Percentiles rank a stretch among this genome's conserved stretches.
These are phyloP conservation scores for Carallia brachiata DNA, from an alignment of 345 rosid genomes.

Conservation along the genomic window DNA sequence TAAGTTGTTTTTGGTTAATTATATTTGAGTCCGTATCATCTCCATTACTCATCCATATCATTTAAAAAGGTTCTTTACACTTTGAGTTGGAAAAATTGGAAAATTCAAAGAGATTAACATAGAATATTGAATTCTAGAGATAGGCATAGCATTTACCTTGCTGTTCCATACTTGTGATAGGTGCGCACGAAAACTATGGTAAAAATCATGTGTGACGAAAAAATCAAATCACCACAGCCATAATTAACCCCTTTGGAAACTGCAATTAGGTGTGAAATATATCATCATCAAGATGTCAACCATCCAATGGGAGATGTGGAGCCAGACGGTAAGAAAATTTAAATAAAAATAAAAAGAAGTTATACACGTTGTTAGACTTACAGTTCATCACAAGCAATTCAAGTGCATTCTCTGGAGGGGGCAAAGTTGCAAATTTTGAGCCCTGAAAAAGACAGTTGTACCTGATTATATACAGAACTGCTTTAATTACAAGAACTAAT, in stretches of 20 bases:
- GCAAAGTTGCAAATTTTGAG: slow-evolving; percentile 70
- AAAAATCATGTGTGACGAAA: slow-evolving; percentile 98
- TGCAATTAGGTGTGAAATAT: slow-evolving; percentile 39
- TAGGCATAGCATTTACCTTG: slow-evolving; percentile 47
- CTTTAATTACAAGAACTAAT: slow-evolving; percentile 12
- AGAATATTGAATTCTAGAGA: no score
- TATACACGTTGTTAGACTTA: slow-evolving; percentile 24
- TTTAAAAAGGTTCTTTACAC: no score
- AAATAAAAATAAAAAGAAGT: neutral
- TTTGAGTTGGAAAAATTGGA: no score
- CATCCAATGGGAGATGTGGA: no score
- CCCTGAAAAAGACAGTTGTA: slow-evolving; percentile 53
- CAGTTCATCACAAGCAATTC: slow-evolving; percentile 77
- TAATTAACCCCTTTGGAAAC: slow-evolving; percentile 87
- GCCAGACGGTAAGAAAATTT: neutral
- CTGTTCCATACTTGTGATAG: slow-evolving; percentile 87
- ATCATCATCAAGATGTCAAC: slow-evolving; percentile 2
- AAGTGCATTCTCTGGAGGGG: slow-evolving; percentile 57
- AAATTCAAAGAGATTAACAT: no score
- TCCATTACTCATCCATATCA: no score
- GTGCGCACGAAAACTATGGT: slow-evolving; percentile 85
- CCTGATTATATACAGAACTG: slow-evolving; percentile 17
- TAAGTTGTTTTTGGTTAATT: no score
- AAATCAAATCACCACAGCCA: slow-evolving; percentile 97
- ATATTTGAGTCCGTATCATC: no score